Evolutionary conservation across 2,329 filamentous ascomycete genomes (phyloP).

Genomic region (Penicillium nordicum): DNA sequence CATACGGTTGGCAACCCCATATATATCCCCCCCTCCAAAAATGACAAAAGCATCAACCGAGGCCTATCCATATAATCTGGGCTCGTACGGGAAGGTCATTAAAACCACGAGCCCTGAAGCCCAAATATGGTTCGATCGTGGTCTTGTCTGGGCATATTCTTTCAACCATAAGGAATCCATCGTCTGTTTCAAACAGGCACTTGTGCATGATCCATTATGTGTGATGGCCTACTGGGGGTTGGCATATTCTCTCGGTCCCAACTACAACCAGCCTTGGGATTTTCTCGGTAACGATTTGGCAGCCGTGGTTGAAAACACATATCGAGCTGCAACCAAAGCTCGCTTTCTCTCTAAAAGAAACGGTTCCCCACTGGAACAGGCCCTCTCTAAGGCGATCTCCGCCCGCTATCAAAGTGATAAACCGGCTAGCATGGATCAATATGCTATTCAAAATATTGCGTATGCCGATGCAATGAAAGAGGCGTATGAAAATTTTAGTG

Average conservation of each 20-base stretch:
- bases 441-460: conserved; percentile 53
- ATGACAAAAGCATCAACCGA: conserved; percentile 1
- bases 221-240: conserved; percentile 44
- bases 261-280: conserved; percentile 77
- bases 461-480: conserved; percentile 62
- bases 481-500: conserved; percentile 52
- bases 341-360: conserved; percentile 32
- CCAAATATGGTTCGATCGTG: conserved; percentile 41
- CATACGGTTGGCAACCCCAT: not conserved
- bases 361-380: conserved; percentile 54
- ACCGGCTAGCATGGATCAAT: conserved; percentile 45
- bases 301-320: conserved; percentile 47
- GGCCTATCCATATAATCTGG: conserved; percentile 19
- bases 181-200: conserved; percentile 37
- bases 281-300: conserved; percentile 64
- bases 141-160: conserved; percentile 37
- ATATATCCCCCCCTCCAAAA: not conserved
- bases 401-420: conserved; percentile 58
- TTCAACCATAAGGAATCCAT: conserved; percentile 43
- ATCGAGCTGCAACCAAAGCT: conserved; percentile 47
- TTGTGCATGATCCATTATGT: conserved; percentile 33
- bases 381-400: conserved; percentile 61
- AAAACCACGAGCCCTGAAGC: conserved; percentile 31
- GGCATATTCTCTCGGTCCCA: conserved; percentile 68
- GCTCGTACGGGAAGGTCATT: conserved; percentile 34